Base-by-base conservation (phyloP, 345 rosid genomes). In the Eucalyptus marginata region DNA sequence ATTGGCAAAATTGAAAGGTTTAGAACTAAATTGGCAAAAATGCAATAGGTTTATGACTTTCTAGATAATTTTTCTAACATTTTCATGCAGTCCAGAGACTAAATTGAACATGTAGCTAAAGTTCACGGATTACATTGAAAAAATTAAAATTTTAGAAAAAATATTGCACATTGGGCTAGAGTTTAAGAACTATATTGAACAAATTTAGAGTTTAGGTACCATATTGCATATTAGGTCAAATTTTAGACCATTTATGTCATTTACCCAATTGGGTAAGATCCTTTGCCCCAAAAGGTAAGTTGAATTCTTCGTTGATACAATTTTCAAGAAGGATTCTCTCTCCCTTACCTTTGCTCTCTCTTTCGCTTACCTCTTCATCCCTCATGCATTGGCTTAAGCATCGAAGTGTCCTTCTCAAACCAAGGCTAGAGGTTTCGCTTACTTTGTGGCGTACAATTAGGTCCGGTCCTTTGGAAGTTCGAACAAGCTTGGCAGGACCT, bases 11-110 rank as follows among this genome's bases (percentile, higher is more conserved):
- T 7, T 18, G 2, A 52, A 52, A 52, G 0, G 10, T 52, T 52
- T 0, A 52, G 0, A 0, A 52, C 1, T 52, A 52, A 52, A 52
- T 52, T 52, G 4, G 1, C 1, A 52, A 52, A 52, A 52, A 10
- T 52, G 1, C 0, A 52, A 52, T 18, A 52, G 58, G 24, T 52
- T 7, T 52, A 52, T 0, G 10, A 52, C 10, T 52, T 52, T 52
- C 0, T 52, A 0, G 56, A 52, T 24, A 52, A 52, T 52, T 52
- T 52, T 52, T 52, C 2, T 52, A 22, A 56, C 1, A 56, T 1
- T 56, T 56, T 56, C 59, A 9, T 56, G 59, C 0, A 56, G 0
- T 56, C 25, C 1, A 20, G 3, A 22, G 5, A 22, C 59, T 22
- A 56, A 20, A 22, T 9, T 56, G 27, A 56, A 56, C 1, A 22